Evolutionary conservation across 78 protist genomes (phyloP), one percentile per base, ranked within the genome.

Genomic region (Dictyostelium purpureum): DNA sequence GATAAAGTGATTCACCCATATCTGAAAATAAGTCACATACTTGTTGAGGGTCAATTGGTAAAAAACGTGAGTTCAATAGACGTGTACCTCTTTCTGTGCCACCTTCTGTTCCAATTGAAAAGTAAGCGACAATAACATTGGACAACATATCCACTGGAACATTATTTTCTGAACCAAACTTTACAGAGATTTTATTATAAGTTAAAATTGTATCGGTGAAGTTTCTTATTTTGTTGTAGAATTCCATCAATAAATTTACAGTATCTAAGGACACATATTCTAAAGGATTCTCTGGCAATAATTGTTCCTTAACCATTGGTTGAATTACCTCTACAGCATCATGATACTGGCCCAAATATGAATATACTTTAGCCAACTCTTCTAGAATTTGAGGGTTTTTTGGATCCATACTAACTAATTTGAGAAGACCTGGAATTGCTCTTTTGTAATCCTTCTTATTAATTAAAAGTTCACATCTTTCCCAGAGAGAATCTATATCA

Each of bases 401-500:
- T 11, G 80, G 80, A 4, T 76, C 12, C 1, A 45, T 1, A 6
- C 11, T 26, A 42, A 43, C 43, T 37, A 82, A 37, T 21, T 6
- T 35, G 4, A n/a, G 12, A 3, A 82, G 47, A 0, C 49, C 66
- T n/a, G 7, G 12, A 10, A 38, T 37, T n/a, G 90, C 90, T 14
- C 35, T 52, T 31, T 54, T 70, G 16, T 70, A 56, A 35, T 21
- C 16, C 4, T 37, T 37, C 12, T 47, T 35, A 10, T 31, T 5
- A 5, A 38, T 52, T 16, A 47, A 65, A 4, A 73, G 21, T 21
- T 6, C 10, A 11, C 81, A 37, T 16, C 66, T 14, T 14, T 57
- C 57, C 56, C 67, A 85, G 9, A 56, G 14, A 19, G 92, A 26
- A 12, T 74, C 82, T 35, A 85, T 43, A 59, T 85, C 91, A 11